Evolutionary conservation across 2,329 filamentous ascomycete genomes (phyloP), one percentile per base, ranked within the genome.

Genomic region (Xylaria arbuscula): DNA sequence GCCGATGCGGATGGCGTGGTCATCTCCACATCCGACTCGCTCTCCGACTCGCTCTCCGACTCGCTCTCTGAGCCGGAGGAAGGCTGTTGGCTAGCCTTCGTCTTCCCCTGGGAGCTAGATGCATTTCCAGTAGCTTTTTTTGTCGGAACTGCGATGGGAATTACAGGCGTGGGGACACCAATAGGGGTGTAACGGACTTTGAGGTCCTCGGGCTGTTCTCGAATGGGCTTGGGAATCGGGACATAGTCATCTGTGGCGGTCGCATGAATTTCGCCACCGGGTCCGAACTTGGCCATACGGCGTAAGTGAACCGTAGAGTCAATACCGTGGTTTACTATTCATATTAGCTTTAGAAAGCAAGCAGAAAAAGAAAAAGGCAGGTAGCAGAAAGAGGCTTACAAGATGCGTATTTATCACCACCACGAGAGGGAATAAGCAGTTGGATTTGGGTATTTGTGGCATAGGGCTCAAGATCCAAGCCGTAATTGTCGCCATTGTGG

Each of bases 111-210:
- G 47, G 68, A 51, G 59, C 34, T 51, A 51, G 51, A 22, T 48
- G 11, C 11, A 40, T 54, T 53, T 42, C 24, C 50, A 17, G 45
- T 28, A 9, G 47, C 34, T 1, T 34, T 24, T 7, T 22, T 53
- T 40, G 59, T 51, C 17, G 58, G 38, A 32, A 59, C 28, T n/a
- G 59, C 38, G 17, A 62, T 70, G 4, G 71, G 22, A 24, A 69
- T 58, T 10, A 65, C 51, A 11, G 74, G 73, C 28, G 73, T 77
- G 9, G 81, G 72, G 51, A 87, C 83, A 34, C 92, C 92, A 53
- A 91, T 86, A 0, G 92, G 91, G 62, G 86, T 85, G 78, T 87
- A 93, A 40, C 91, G 87, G 79, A 89, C 86, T 74, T 86, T 88
- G 62, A 94, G 81, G 7, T 89, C 90, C 74, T 86, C 84, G 1